These are phyloP conservation scores for Phalaenopsis hybrid DNA, from an alignment of 116 monocot species.

Conservation along the genomic window DNA sequence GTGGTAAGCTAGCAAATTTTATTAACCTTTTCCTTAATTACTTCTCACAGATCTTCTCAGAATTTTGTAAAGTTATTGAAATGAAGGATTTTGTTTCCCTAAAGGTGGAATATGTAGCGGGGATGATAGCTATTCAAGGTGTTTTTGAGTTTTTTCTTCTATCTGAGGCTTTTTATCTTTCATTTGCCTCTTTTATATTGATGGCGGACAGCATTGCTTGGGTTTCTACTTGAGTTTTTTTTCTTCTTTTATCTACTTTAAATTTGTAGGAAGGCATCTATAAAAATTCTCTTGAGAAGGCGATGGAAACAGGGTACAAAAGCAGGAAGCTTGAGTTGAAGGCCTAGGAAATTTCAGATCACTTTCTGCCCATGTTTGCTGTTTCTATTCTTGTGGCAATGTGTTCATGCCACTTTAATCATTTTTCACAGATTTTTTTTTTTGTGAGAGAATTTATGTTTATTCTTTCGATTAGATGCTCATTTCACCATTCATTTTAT, in stretches of 20 bases:
- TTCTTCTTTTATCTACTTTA: not conserved
- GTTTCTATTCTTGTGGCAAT: not conserved
- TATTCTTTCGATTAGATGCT: not conserved
- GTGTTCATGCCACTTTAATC: not conserved
- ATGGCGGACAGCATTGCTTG: not conserved
- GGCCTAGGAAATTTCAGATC: too few species aligned
- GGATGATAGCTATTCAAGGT: not conserved
- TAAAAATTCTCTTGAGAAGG: not conserved
- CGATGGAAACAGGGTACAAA: too few species aligned
- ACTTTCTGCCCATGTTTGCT: not conserved
- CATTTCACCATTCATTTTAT: not conserved
- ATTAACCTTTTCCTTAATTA: not conserved
- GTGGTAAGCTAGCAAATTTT: slow-evolving; percentile 34
- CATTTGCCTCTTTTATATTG: not conserved
- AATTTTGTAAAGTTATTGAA: not conserved
- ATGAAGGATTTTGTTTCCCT: not conserved
- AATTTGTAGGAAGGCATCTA: not conserved
- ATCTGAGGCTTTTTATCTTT: not conserved
- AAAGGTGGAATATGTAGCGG: not conserved
- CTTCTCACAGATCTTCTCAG: not conserved
- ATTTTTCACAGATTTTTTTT: not conserved
- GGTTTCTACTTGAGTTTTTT: not conserved
- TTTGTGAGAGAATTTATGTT: not conserved
- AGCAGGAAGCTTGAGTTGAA: too few species aligned
- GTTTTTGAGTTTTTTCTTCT: not conserved